phyloP scores from a whole-genome alignment of 2,329 filamentous ascomycete genomes.

The Microdochium trichocladiopsis region DNA sequence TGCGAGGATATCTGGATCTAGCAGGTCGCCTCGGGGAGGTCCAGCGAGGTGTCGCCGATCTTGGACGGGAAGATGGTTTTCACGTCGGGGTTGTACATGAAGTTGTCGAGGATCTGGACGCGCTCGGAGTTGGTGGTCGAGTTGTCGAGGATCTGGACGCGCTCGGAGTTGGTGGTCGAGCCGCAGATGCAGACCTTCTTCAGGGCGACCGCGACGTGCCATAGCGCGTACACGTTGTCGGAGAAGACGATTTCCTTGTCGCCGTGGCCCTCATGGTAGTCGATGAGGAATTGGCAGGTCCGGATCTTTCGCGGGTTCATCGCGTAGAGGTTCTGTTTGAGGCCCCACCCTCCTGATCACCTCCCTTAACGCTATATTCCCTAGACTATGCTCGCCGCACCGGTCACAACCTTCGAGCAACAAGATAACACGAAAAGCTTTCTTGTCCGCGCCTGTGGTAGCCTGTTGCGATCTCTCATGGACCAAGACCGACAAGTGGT shows the following conservation, averaged over 20 bases:
- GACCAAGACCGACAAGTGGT: too few species aligned
- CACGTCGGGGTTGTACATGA: constrained; percentile 83
- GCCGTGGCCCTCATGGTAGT: constrained; percentile 89
- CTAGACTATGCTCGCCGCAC: too few species aligned
- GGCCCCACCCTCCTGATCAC: too few species aligned
- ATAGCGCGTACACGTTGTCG: constrained; percentile 89
- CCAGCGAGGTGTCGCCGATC: constrained; percentile 96
- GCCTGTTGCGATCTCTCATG: too few species aligned
- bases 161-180: constrained; percentile 57
- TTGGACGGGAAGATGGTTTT: constrained; percentile 95
- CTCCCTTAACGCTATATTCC: too few species aligned
- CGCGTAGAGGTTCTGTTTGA: constrained; percentile 61
- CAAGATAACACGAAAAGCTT: too few species aligned
- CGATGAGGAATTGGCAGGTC: constrained; percentile 94
- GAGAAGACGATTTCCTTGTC: constrained; percentile 99
- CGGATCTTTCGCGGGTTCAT: constrained; percentile 99
- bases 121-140: constrained; percentile 68
- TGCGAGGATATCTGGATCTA: constrained; percentile 97
- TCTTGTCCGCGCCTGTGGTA: too few species aligned
- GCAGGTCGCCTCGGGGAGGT: constrained; percentile 92
- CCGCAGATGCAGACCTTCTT: constrained; percentile 89
- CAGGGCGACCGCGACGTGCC: constrained; percentile 77
- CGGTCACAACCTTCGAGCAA: too few species aligned
- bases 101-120: constrained; percentile 82
- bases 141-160: too few species aligned